Evolutionary conservation across 441 rosid species (phyloP).

Genomic region (Pelargonium citronellum): DNA sequence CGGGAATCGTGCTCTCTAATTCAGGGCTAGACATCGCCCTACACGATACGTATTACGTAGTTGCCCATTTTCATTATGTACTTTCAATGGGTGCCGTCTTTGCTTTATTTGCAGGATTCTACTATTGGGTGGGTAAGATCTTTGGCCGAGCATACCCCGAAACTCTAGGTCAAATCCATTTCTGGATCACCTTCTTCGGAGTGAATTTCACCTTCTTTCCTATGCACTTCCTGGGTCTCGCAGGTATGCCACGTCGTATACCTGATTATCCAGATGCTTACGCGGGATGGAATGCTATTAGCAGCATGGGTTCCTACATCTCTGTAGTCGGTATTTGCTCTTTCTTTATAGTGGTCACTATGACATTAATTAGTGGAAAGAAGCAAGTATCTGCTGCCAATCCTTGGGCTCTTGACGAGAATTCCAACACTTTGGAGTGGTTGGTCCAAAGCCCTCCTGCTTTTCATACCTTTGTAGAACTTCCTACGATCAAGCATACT

Average conservation of each 20-base stretch:
- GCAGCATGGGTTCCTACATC: not conserved
- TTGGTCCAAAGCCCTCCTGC: too few species aligned
- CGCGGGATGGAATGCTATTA: not conserved
- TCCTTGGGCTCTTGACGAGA: too few species aligned
- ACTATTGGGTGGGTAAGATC: not conserved
- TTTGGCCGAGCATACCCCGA: not conserved
- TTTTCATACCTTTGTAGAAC: too few species aligned
- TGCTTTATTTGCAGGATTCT: not conserved
- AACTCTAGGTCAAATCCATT: not conserved
- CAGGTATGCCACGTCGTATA: constrained; percentile 5
- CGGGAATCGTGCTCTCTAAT: not conserved
- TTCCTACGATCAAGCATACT: too few species aligned
- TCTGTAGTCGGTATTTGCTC: not conserved
- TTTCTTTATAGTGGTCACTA: not conserved
- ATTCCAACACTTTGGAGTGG: too few species aligned
- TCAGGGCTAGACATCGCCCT: not conserved
- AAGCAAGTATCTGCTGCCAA: not conserved
- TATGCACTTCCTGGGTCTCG: not conserved
- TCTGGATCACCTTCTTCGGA: not conserved
- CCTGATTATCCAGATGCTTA: not conserved
- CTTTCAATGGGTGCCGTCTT: not conserved
- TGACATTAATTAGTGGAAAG: not conserved
- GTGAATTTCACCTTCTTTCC: constrained; percentile 2
- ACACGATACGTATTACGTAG: not conserved
- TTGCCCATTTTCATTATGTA: not conserved